Conservation (phyloP, 2,329 filamentous ascomycete species). For the Periconia digitata region DNA sequence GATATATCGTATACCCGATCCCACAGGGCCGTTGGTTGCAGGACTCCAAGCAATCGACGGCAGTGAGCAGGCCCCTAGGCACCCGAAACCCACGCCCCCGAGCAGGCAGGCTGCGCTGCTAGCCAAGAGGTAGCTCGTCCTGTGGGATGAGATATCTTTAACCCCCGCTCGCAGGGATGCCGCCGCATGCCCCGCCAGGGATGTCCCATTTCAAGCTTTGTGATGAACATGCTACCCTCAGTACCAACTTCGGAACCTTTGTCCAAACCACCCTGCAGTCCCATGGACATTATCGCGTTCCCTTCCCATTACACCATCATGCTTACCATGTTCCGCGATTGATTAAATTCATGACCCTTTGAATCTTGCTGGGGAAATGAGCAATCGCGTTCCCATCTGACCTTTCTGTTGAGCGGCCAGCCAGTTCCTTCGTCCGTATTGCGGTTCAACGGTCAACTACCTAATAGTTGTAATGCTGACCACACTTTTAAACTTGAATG, state of each 20-base stretch:
- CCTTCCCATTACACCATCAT: constrained; percentile 1
- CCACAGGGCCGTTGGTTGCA: too few relatives aligned
- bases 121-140: constrained; percentile 8
- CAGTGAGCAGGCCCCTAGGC: too few relatives aligned
- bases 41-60: too few relatives aligned
- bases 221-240: background rate
- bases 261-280: constrained; percentile 13
- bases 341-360: background rate
- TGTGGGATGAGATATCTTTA: constrained; percentile 19
- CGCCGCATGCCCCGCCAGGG: constrained; percentile 3
- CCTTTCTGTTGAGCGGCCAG: too few relatives aligned
- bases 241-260: constrained; percentile 18
- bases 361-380: background rate
- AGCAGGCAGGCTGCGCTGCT: background rate
- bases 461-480: too few relatives aligned
- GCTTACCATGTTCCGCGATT: background rate
- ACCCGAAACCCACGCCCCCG: background rate
- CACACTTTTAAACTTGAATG: too few relatives aligned
- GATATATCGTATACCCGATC: background rate
- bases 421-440: too few relatives aligned
- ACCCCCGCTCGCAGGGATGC: constrained; percentile 12
- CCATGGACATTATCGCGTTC: too few relatives aligned
- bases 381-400: background rate
- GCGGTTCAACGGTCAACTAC: too few relatives aligned
- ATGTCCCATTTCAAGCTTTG: constrained; percentile 20